Evolutionary conservation across 2,329 filamentous ascomycete genomes (phyloP).

Genomic region (Aureobasidium sp.): DNA sequence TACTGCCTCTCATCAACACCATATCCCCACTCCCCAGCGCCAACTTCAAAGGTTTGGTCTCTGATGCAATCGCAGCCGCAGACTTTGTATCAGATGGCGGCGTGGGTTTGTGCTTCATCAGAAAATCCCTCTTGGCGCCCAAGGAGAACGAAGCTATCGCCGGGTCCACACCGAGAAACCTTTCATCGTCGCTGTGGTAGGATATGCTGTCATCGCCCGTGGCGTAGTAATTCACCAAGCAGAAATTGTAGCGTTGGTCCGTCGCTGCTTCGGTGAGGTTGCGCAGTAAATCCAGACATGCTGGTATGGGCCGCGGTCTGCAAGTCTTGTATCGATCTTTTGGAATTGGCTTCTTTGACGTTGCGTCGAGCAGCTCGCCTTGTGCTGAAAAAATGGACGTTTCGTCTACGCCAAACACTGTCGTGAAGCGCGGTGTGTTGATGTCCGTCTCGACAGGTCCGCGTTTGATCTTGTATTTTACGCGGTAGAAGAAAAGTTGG

Average conservation of each 20-base stretch:
- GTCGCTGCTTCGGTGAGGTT: slow-evolving; percentile 58
- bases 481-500: slow-evolving; percentile 69
- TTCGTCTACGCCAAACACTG: slow-evolving; percentile 55
- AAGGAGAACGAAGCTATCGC: slow-evolving; percentile 70
- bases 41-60: slow-evolving; percentile 42
- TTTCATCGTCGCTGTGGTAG: slow-evolving; percentile 75
- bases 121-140: slow-evolving; percentile 65
- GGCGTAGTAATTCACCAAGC: slow-evolving; percentile 78
- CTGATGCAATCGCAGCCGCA: slow-evolving; percentile 23
- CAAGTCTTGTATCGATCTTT: slow-evolving; percentile 48
- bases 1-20: slow-evolving; percentile 68
- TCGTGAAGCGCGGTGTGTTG: slow-evolving; percentile 54
- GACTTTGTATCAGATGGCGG: slow-evolving; percentile 30
- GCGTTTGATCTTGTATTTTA: slow-evolving; percentile 60
- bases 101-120: slow-evolving; percentile 69
- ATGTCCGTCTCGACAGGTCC: slow-evolving; percentile 46
- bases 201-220: slow-evolving; percentile 68
- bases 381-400: slow-evolving; percentile 47
- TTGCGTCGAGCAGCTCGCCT: slow-evolving; percentile 32
- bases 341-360: slow-evolving; percentile 35
- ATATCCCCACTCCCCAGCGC: slow-evolving; percentile 63
- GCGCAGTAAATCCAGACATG: slow-evolving; percentile 60
- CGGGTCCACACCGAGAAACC: slow-evolving; percentile 62
- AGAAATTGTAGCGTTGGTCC: slow-evolving; percentile 66
- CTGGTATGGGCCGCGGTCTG: slow-evolving; percentile 61